Percentiles rank a stretch among this genome's conserved stretches.
phyloP scores from a whole-genome alignment of 768 basidiomycete genomes.

The Lactarius trivialis region DNA sequence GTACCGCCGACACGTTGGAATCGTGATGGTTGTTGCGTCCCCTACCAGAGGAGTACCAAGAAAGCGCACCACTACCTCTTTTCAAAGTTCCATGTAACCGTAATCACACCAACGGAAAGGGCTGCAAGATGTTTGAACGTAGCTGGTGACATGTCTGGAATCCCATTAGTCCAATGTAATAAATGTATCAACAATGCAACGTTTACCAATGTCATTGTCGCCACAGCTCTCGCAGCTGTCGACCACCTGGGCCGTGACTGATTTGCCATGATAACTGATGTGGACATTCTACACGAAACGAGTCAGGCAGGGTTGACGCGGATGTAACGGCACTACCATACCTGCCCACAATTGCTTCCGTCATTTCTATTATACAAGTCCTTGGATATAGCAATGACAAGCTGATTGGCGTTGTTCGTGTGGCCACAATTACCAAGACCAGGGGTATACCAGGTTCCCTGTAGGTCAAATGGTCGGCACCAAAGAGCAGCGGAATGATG shows the following conservation, averaged over 20 bases:
- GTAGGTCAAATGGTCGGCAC: conserved; percentile 1
- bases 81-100: conserved; percentile 5
- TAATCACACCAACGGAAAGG: conserved; percentile 2
- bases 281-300: conserved; percentile 5
- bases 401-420: neutral
- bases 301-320: neutral
- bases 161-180: neutral
- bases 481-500: neutral
- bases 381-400: conserved; percentile 18
- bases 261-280: conserved; percentile 7
- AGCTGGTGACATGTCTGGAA: conserved; percentile 19
- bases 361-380: conserved; percentile 6
- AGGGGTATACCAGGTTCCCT: conserved; percentile 18
- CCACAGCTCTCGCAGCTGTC: conserved; percentile 21
- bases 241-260: conserved; percentile 6
- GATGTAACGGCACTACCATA: neutral
- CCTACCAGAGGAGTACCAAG: conserved; percentile 13
- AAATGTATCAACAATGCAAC: neutral
- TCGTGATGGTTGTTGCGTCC: neutral
- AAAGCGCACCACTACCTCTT: neutral
- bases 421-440: conserved; percentile 21
- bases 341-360: conserved; percentile 17
- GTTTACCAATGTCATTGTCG: conserved; percentile 17
- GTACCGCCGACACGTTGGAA: neutral
- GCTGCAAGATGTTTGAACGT: conserved; percentile 4